Evolutionary conservation across 164 flowering plant species (phyloP), one percentile per base, ranked within the genome.

Genomic region (Chloranthus sessilifolius): DNA sequence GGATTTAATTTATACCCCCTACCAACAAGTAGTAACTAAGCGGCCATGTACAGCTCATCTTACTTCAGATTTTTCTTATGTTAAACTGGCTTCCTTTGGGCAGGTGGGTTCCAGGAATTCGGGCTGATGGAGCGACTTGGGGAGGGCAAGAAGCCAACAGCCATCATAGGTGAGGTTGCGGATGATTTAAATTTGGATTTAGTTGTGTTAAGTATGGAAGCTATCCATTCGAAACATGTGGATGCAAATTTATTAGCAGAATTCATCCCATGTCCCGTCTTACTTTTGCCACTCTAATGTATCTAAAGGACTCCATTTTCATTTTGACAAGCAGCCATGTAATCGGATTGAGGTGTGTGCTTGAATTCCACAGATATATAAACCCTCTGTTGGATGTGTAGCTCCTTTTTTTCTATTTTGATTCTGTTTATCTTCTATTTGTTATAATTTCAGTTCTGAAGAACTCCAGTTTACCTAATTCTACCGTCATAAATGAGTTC

Each of bases 211-310:
- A 91, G 98, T 77, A 91, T 91, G 98, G 98, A 91, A 53, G 89
- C 96, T 25, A 83, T 91, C 55, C 98, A 91, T 53, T 81, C 98
- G 19, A 91, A 91, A 79, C 89, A 85, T 48, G 85, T 91, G 19
- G 98, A 91, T 67, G 98, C 90, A n/a, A 91, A 91, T 65, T 61
- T 91, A 47, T 69, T 91, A 26, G 98, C 95, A 15, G 98, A 91
- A 78, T 91, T 91, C 71, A 75, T 88, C 55, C 98, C 98, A 3
- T 91, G 98, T 61, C 98, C 98, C 35, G 95, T 91, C 29, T 48
- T 91, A 6, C 91, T 91, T 50, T 59, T 84, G 60, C 96, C 96
- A 7, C 70, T 88, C 14, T 87, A 66, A 68, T 19, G 7, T 12
- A 23, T 11, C n/a, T n/a, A n/a, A n/a, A n/a, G n/a, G n/a, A n/a